A percentile compares a stretch with the other conserved stretches of the same genome.
phyloP scores from a whole-genome alignment of 345 rosid genomes.

The Draba incana region DNA sequence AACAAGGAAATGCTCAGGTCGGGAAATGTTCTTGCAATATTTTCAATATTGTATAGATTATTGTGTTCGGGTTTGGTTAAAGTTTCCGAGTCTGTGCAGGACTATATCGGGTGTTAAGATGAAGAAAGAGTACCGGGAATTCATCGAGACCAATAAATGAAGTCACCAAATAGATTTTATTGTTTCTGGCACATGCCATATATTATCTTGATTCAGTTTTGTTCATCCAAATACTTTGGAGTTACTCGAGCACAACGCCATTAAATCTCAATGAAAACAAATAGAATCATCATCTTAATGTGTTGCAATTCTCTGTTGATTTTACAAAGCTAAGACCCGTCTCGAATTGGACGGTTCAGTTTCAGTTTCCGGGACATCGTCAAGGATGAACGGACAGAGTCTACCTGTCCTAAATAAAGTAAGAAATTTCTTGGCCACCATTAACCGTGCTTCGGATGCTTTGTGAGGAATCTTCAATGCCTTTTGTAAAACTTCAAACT shows the following conservation, averaged over 20 bases:
- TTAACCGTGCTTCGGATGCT: slow-evolving; percentile 76
- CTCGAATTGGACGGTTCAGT: not conserved
- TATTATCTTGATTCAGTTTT: slow-evolving; percentile 38
- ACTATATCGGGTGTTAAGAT: slow-evolving; percentile 83
- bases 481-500: slow-evolving; percentile 74
- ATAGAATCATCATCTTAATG: slow-evolving; percentile 29
- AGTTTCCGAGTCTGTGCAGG: slow-evolving; percentile 49
- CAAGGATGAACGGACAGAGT: slow-evolving; percentile 85
- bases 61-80: slow-evolving; percentile 25
- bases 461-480: slow-evolving; percentile 74
- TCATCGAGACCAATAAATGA: slow-evolving; percentile 85
- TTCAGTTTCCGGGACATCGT: slow-evolving; percentile 66
- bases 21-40: not conserved
- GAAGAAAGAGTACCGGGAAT: slow-evolving; percentile 94
- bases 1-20: slow-evolving; percentile 92
- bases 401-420: slow-evolving; percentile 84
- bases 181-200: slow-evolving; percentile 39
- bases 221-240: slow-evolving; percentile 40
- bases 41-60: not conserved
- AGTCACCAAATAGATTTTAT: slow-evolving; percentile 32
- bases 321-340: slow-evolving; percentile 28
- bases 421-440: slow-evolving; percentile 92
- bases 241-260: slow-evolving; percentile 37
- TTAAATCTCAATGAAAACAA: slow-evolving; percentile 33
- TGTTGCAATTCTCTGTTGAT: slow-evolving; percentile 18